Conservation (phyloP, 108 stramenopile species). For the Schizochytrium sp. region DNA sequence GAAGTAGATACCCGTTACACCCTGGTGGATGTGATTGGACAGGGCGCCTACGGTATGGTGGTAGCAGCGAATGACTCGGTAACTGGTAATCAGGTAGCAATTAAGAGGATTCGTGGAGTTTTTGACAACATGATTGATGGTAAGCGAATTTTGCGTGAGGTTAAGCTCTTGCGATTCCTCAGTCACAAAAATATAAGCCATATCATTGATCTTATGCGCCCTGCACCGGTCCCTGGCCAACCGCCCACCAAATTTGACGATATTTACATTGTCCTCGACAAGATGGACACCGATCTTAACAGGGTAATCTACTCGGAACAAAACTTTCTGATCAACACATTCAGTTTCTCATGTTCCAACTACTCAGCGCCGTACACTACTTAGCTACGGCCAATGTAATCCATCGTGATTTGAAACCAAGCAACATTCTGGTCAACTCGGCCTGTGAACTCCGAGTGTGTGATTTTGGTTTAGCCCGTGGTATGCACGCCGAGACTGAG, state of each 20-base stretch:
- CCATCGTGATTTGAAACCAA: conserved; percentile 74
- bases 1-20: conserved; percentile 66
- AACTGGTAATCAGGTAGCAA: conserved; percentile 64
- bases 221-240: conserved; percentile 30
- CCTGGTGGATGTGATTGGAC: conserved; percentile 67
- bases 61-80: conserved; percentile 65
- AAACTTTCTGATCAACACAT: conserved; percentile 63
- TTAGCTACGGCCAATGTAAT: conserved; percentile 64
- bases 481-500: conserved; percentile 62
- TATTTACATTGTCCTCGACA: conserved; percentile 68
- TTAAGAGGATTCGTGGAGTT: conserved; percentile 62
- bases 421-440: conserved; percentile 67
- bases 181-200: conserved; percentile 66
- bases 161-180: conserved; percentile 62
- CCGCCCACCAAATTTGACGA: conserved; percentile 16
- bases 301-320: conserved; percentile 76
- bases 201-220: conserved; percentile 54
- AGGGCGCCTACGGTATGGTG: conserved; percentile 73
- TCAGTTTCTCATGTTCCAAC: conserved; percentile 64
- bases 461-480: conserved; percentile 76
- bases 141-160: conserved; percentile 70
- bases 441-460: conserved; percentile 75
- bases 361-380: conserved; percentile 64
- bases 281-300: conserved; percentile 78
- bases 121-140: conserved; percentile 64